Base-by-base conservation (phyloP, 495 filamentous ascomycete genomes). In the Clohesyomyces aquaticus region DNA sequence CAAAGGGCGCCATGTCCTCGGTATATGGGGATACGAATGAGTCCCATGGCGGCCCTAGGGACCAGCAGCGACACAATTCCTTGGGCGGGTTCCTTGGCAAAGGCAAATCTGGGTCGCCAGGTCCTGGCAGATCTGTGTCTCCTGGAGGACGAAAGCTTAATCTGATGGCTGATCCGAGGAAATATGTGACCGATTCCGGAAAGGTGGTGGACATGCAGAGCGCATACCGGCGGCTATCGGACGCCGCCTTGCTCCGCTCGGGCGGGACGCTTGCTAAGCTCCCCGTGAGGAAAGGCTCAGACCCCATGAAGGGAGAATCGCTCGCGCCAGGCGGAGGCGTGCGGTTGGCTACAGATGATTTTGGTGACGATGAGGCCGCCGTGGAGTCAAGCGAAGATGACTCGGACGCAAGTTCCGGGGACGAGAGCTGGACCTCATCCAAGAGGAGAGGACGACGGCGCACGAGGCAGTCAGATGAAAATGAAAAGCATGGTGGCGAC, bases 301-400 rank as follows among this genome's bases (percentile, higher is more conserved):
- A 67, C 71, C 59, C 67, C 43, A 11, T 58, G 42, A 62, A 65
- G 48, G 75, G 63, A 52, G 76, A 70, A 66, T 76, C 71, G 55
- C 72, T 67, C 69, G 72, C 70, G 63, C 77, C 84, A 16, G 75
- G 76, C 18, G 82, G 78, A 0, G 83, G 80, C 32, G 83, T 83
- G 54, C 83, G 91, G 47, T 73, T 96, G 59, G 81, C 85, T 56
- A 93, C 91, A 72, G 90, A 93, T 69, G 85, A 89, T 53, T 77
- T 78, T 46, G 78, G 78, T 50, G 87, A 90, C 62, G 88, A 86
- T 41, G 74, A 86, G 71, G 63, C 77, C 72, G 74, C 72, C 10
- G 76, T 79, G 9, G 80, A 84, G 65, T 59, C 53, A 2, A 69
- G 66, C 46, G 68, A 67, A 19, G 67, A 65, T 21, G 41, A 66